Evolutionary conservation across 2,329 filamentous ascomycete species (phyloP).

Genomic region (Seiridium unicorne): DNA sequence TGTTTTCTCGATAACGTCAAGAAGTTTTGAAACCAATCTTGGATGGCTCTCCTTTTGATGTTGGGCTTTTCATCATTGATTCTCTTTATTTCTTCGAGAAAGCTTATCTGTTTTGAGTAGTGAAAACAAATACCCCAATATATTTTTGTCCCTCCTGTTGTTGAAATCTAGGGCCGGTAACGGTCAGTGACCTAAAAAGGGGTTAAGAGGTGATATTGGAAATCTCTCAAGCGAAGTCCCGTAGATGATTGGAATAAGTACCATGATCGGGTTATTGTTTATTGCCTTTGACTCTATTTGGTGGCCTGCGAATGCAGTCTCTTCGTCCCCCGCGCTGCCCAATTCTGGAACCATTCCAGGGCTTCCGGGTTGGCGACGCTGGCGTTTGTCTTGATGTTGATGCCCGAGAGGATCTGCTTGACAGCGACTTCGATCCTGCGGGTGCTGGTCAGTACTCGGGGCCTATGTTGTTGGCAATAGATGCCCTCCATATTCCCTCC

Average conservation of each 20-base stretch:
- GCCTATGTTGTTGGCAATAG: not conserved
- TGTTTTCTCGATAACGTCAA: too few relatives aligned
- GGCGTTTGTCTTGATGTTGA: constrained; percentile 83
- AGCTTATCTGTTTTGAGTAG: too few relatives aligned
- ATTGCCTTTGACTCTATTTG: not conserved
- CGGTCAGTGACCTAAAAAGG: too few relatives aligned
- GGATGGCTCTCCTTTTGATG: too few relatives aligned
- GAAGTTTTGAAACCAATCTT: too few relatives aligned
- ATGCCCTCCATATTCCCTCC: not conserved
- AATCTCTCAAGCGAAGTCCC: too few relatives aligned
- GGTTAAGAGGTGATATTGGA: too few relatives aligned
- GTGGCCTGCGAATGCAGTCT: not conserved
- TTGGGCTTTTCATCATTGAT: too few relatives aligned
- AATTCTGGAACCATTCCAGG: constrained; percentile 82
- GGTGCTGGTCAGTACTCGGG: not conserved
- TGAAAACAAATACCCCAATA: too few relatives aligned
- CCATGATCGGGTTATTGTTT: not conserved
- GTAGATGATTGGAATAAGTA: not conserved
- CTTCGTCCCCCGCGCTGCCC: constrained; percentile 49
- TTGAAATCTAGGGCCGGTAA: too few relatives aligned
- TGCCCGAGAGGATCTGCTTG: constrained; percentile 89
- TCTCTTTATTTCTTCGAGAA: too few relatives aligned
- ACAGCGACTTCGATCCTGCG: constrained; percentile 85
- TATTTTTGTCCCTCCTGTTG: too few relatives aligned
- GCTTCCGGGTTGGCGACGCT: constrained; percentile 92